Evolutionary conservation across 2,329 filamentous ascomycete species (phyloP), one percentile per base, ranked within the genome.

Genomic region (Capronia epimyces): DNA sequence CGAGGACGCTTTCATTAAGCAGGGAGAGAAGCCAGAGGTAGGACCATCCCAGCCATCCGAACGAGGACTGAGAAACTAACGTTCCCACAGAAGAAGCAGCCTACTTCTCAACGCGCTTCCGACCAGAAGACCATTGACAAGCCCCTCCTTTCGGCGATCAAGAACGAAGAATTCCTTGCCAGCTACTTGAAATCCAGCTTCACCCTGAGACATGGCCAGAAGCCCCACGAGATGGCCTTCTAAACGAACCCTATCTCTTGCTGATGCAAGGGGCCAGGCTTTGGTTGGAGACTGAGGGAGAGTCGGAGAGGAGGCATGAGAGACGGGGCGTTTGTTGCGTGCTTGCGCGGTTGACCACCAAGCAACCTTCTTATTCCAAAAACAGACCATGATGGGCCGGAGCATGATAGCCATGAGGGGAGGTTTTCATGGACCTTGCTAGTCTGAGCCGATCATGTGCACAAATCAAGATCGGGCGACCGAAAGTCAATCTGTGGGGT

Each of bases 161-260:
- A 97, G 87, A 96, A 97, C 85, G 89, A 95, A 75, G 86, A 89
- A 66, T 80, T 91, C 77, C 87, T 98, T 67, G 77, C 83, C 72
- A 88, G 85, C 79, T 98, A 98, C 84, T 88, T 98, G 67, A 82
- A 82, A 71, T 88, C 86, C 76, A 89, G 86, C 73, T 98, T 98
- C 87, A 94, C 87, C 84, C 85, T 98, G 77, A 87, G 91, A 79
- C 96, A 90, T 82, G 93, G 93, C 71, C 91, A 98, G 83, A 90
- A 91, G 86, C 93, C 93, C 78, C 93, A 98, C 80, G 88, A 95
- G 84, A 97, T 98, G 93, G 87, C 88, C 79, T 98, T 91, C 84
- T 98, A 96, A 41, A 15, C 66, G 25, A 22, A 9, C 21, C 15
- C 5, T 7, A 8, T 6, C 25, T n/a, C 15, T 32, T n/a, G 3